Conservation (phyloP, 176 grass and related monocot genomes). For the Aegilops longissima region DNA sequence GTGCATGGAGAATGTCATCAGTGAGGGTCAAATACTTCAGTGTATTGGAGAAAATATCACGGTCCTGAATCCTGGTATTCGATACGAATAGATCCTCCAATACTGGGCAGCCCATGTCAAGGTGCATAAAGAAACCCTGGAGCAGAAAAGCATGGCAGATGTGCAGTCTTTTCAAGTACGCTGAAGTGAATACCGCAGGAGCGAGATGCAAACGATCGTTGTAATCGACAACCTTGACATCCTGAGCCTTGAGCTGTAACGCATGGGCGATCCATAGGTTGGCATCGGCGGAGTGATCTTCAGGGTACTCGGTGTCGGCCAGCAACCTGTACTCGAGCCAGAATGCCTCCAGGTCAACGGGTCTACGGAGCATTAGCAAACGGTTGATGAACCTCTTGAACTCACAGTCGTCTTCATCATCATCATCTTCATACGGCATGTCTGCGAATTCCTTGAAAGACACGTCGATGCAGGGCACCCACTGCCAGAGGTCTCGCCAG, state of each 20-base stretch:
- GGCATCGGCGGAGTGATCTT: background rate
- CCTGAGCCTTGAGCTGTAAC: background rate
- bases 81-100: background rate
- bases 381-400: conserved; percentile 27
- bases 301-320: accelerated
- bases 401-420: background rate
- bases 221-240: background rate
- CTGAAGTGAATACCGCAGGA: background rate
- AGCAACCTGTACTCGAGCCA: background rate
- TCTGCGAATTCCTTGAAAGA: background rate
- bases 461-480: background rate
- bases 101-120: background rate
- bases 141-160: accelerated
- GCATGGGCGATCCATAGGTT: background rate
- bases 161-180: background rate
- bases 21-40: background rate
- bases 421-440: too few species aligned
- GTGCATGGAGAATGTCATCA: accelerated
- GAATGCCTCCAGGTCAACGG: background rate
- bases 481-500: conserved; percentile 24
- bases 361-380: conserved; percentile 9
- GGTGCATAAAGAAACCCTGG: background rate
- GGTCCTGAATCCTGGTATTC: background rate
- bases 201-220: background rate
- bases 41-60: background rate